Evolutionary conservation across 2,329 filamentous ascomycete genomes (phyloP).

Genomic region (Xylaria sp.): DNA sequence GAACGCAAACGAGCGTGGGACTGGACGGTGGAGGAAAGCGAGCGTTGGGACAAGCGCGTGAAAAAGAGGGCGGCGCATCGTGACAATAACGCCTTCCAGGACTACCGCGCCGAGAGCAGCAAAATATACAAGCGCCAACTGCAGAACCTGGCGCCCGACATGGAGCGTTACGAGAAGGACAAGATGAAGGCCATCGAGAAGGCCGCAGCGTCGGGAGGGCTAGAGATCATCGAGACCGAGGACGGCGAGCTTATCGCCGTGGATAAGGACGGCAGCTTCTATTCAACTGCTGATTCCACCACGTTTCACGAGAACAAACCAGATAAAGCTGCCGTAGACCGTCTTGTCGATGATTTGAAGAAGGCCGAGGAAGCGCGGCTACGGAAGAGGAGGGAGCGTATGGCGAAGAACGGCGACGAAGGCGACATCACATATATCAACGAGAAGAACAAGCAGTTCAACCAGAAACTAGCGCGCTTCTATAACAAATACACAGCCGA

Average conservation of each 20-base stretch:
- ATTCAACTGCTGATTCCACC: conserved; percentile 85
- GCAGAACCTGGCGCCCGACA: conserved; percentile 76
- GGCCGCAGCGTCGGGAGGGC: conserved; percentile 82
- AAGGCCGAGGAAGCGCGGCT: conserved; percentile 88
- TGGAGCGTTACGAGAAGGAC: conserved; percentile 86
- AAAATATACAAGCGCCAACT: conserved; percentile 96
- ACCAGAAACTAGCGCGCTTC: conserved; percentile 93
- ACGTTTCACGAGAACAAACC: conserved; percentile 87
- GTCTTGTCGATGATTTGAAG: conserved; percentile 83
- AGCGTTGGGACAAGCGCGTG: conserved; percentile 90
- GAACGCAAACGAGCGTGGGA: conserved; percentile 99
- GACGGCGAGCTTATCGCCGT: conserved; percentile 94
- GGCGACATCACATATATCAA: conserved; percentile 99
- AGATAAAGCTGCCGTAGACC: conserved; percentile 85
- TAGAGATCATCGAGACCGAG: conserved; percentile 96
- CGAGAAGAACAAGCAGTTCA: conserved; percentile 99
- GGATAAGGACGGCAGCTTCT: conserved; percentile 90
- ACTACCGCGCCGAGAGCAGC: conserved; percentile 85
- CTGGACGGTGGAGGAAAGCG: conserved; percentile 95
- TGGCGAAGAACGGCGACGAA: conserved; percentile 81
- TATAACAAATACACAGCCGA: conserved; percentile 99
- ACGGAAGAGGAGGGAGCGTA: conserved; percentile 85
- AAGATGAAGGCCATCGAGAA: conserved; percentile 87
- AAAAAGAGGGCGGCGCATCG: conserved; percentile 84
- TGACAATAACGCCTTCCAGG: conserved; percentile 89